These are phyloP conservation scores for Pythium sukuiense DNA, from an alignment of 352 stramenopile genomes.

Conservation along the genomic window DNA sequence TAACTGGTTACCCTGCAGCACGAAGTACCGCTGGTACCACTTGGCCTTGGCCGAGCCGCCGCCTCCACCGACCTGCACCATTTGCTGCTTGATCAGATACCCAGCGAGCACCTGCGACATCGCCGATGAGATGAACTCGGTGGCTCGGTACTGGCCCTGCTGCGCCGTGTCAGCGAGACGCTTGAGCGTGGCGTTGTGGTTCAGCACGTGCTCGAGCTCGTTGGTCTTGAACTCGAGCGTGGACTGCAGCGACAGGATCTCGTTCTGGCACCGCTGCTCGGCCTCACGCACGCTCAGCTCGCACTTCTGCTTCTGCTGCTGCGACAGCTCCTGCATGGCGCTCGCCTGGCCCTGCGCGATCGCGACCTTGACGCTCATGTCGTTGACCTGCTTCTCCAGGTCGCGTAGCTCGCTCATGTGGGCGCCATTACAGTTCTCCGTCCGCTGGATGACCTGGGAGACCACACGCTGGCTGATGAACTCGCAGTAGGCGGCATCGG, in stretches of 20 bases:
- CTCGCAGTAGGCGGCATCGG: constrained; percentile 79
- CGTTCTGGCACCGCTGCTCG: constrained; percentile 67
- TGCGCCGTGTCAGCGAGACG: constrained; percentile 81
- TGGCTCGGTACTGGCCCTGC: constrained; percentile 81
- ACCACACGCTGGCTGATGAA: constrained; percentile 80
- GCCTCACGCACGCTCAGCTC: constrained; percentile 74
- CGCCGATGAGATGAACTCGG: constrained; percentile 77
- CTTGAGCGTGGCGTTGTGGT: constrained; percentile 88
- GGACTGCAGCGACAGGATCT: constrained; percentile 63
- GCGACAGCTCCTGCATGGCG: constrained; percentile 79
- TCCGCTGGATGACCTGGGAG: constrained; percentile 72
- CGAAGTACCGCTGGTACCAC: constrained; percentile 89
- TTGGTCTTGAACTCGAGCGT: constrained; percentile 87
- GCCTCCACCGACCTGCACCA: constrained; percentile 29
- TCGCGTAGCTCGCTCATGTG: constrained; percentile 76
- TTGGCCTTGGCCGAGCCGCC: constrained; percentile 43
- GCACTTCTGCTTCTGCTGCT: constrained; percentile 79
- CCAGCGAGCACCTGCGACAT: constrained; percentile 71
- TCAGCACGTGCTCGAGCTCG: constrained; percentile 85
- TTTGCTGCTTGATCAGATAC: constrained; percentile 86
- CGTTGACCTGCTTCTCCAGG: constrained; percentile 83
- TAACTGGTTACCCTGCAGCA: constrained; percentile 73
- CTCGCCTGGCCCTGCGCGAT: constrained; percentile 77
- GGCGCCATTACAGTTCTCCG: constrained; percentile 65
- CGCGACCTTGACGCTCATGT: constrained; percentile 79